Base-by-base conservation (phyloP, 176 grass and related monocot genomes). In the Triticum monococcum region DNA sequence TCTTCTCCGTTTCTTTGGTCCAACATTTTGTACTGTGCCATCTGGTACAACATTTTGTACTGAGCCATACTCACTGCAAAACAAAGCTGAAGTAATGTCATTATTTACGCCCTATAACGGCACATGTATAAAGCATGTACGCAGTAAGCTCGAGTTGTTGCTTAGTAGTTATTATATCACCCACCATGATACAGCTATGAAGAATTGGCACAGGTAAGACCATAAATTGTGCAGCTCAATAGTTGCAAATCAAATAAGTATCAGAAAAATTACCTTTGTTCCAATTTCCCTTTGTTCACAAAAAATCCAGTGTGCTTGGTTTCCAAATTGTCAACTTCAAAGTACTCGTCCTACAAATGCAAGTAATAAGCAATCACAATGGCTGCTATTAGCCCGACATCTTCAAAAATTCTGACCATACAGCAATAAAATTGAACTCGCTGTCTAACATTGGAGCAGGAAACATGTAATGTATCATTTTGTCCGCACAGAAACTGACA, bases 301-400 rank as follows among this genome's bases (percentile, higher is more conserved):
- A 95, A 95, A 87, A 93, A 95, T 62, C 91, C 93, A 80, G 66
- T 89, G 86, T 95, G 93, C 84, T 95, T 95, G 10, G 93, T 93
- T 80, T 79, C 84, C 86, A 95, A 91, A 88, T 95, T 95, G 72
- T 95, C 91, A 65, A 90, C 91, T 87, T 95, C 86, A 86, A 95
- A 95, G 87, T 95, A 95, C 81, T 93, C 93, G 89, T 95, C 93
- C 93, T 95, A 74, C 31, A 74, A 52, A 78, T 38, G 75, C 78
- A 86, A 81, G 9, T 87, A 84, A 84, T 20, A 91, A 89, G 45
- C 8, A 82, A 84, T 81, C 79, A 64, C 59, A 76, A 89, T 31
- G 52, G 67, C 74, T 46, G 64, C 37, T 68, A 77, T 45, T 50
- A 86, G 65, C 52, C 30, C 25, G 32, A 12, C 45, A 89, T 86